Evolutionary conservation across 768 basidiomycete genomes (phyloP).

Genomic region (Rhodotorula kratochvilovae): DNA sequence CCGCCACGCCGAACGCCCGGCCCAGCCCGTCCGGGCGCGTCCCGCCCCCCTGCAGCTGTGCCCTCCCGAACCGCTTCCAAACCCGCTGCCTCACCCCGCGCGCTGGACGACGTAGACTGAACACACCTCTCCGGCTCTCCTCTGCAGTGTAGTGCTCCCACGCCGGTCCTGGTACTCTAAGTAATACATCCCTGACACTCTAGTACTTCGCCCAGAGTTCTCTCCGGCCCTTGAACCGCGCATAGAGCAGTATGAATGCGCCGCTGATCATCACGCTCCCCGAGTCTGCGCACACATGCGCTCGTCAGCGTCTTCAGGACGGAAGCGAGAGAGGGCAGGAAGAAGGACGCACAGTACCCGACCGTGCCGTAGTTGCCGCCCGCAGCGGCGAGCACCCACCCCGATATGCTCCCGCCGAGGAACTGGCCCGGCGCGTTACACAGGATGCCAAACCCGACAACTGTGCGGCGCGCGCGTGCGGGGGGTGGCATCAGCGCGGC

Average conservation of each 20-base stretch:
- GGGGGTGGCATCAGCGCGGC: too few relatives aligned
- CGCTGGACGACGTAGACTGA: too few relatives aligned
- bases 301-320: background rate
- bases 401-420: background rate
- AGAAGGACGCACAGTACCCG: background rate
- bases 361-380: background rate
- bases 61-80: too few relatives aligned
- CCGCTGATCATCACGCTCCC: background rate
- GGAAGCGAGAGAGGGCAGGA: background rate
- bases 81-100: too few relatives aligned
- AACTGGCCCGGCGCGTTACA: constrained; percentile 10
- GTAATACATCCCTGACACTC: too few relatives aligned
- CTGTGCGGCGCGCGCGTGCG: background rate
- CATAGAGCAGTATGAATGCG: background rate
- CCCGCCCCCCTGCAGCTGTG: too few relatives aligned
- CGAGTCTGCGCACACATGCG: background rate
- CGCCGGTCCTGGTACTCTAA: too few relatives aligned
- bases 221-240: background rate
- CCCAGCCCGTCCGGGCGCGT: too few relatives aligned
- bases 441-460: constrained; percentile 2
- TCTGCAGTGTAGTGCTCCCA: too few relatives aligned
- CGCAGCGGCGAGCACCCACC: constrained; percentile 4
- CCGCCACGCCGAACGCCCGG: too few relatives aligned
- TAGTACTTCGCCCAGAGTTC: background rate
- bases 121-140: too few relatives aligned